Percentiles rank a stretch among this genome's conserved stretches.
These are phyloP conservation scores for Metarhizium humberi DNA, from an alignment of 2,329 filamentous ascomycete species.

Conservation along the genomic window DNA sequence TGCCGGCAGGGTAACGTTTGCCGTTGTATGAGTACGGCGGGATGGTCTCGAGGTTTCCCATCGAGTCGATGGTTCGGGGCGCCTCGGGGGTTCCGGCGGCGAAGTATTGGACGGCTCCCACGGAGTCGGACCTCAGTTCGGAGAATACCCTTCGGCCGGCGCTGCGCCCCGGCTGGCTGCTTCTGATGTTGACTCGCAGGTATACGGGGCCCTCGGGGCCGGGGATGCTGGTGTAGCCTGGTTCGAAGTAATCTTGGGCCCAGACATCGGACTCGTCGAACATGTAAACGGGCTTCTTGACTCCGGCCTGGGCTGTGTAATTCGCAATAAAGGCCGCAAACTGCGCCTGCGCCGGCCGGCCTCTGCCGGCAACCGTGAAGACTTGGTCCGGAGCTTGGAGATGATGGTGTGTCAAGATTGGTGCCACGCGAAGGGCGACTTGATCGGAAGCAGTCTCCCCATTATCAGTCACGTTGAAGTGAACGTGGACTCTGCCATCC, in stretches of 20 bases:
- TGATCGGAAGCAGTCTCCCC: conserved; percentile 11
- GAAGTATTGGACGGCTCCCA: no score
- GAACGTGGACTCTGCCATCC: conserved; percentile 18
- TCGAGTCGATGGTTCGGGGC: no score
- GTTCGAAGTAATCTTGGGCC: neutral
- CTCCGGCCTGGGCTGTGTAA: neutral
- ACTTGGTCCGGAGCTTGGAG: conserved; percentile 17
- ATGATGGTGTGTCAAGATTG: conserved; percentile 28
- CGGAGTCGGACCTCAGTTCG: neutral
- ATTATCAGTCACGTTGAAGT: conserved; percentile 19
- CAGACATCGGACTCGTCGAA: conserved; percentile 11
- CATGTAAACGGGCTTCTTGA: neutral
- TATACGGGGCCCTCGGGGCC: neutral
- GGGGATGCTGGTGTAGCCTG: neutral
- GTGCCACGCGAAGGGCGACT: conserved; percentile 26
- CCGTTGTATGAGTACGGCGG: no score
- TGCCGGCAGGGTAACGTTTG: no score
- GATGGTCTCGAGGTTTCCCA: no score
- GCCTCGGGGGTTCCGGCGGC: no score
- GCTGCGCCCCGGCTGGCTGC: no score
- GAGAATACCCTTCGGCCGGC: neutral
- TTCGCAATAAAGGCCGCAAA: neutral
- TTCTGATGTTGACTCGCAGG: neutral
- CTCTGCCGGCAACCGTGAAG: conserved; percentile 8
- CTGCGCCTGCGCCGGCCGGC: neutral